These are phyloP conservation scores for Leccinum rimulosum DNA, from an alignment of 768 basidiomycete species.

Conservation along the genomic window DNA sequence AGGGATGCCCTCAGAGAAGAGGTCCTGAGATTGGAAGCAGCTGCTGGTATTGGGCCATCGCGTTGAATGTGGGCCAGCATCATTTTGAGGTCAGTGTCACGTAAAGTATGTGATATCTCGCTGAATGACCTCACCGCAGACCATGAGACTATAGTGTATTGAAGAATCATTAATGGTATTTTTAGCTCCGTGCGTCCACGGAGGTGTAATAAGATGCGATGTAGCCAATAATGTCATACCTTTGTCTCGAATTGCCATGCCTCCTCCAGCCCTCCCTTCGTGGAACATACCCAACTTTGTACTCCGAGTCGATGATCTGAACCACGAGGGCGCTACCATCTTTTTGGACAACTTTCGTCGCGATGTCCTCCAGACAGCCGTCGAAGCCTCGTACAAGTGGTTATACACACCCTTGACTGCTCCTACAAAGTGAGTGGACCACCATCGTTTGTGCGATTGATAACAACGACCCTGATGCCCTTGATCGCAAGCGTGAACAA, in stretches of 20 bases:
- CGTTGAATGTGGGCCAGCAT: constrained; percentile 1
- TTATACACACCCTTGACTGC: constrained; percentile 44
- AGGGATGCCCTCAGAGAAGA: constrained; percentile 68
- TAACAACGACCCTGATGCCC: constrained; percentile 8
- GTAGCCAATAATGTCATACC: constrained; percentile 4
- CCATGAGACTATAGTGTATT: background rate
- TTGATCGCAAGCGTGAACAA: constrained; percentile 42
- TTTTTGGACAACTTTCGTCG: constrained; percentile 53
- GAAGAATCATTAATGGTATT: constrained; percentile 7
- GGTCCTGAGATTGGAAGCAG: constrained; percentile 63
- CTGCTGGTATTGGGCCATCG: constrained; percentile 48
- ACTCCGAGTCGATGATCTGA: constrained; percentile 56
- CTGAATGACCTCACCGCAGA: constrained; percentile 2
- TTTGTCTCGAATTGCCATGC: constrained; percentile 16
- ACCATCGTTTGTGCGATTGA: background rate
- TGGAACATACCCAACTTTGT: constrained; percentile 59
- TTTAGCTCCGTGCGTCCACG: constrained; percentile 1
- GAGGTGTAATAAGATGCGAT: constrained; percentile 1
- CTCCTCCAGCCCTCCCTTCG: constrained; percentile 25
- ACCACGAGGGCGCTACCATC: constrained; percentile 53
- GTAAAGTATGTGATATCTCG: background rate
- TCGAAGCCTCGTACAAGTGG: constrained; percentile 39
- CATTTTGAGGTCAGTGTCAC: constrained; percentile 16
- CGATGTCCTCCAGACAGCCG: constrained; percentile 36
- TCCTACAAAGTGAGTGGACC: constrained; percentile 45